Evolutionary conservation across 106 monocot species (phyloP), one percentile per base, ranked within the genome.

Genomic region (Cymbidium sinense): DNA sequence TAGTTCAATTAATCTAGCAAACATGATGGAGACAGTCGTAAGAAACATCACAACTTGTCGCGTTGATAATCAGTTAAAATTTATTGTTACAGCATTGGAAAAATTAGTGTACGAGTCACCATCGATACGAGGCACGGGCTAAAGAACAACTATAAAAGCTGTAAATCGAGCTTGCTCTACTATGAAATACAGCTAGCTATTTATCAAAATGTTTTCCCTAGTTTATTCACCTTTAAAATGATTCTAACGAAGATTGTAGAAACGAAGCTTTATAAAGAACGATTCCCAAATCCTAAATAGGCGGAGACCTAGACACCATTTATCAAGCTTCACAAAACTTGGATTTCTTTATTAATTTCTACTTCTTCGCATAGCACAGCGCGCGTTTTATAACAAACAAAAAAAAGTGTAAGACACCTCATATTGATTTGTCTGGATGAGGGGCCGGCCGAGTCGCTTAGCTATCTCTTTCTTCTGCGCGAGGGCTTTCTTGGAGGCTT

Each of bases 391-490:
- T n/a, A 58, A 8, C 3, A n/a, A 58, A 58, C n/a, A 58, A 58
- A 67, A 0, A 67, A 67, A 7, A 31, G 20, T 12, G 29, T 62
- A 30, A 34, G 20, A 20, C 34, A 91, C 91, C 91, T 91, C 91
- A 80, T 91, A 91, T 37, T 81, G 84, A 39, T 87, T 91, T 50
- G 91, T 91, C 34, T 87, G 81, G 61, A 86, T 82, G 23, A 86
- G 65, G 31, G 91, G 91, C 4, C 91, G 83, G 79, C 88, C 88
- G 27, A 91, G 84, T 43, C 91, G 85, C 76, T 77, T 85, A 67
- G 87, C 81, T 35, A 91, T 91, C 79, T 91, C 88, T 84, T 91
- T 91, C 91, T 91, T 91, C 77, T 86, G 79, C 82, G 88, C 79
- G 30, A 80, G 73, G 13, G 91, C 86, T 75, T 82, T 91, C 83